Evolutionary conservation across 192 early-diverging fungal genomes (phyloP), one percentile per base, ranked within the genome.

Genomic region (Coemansia sp.): DNA sequence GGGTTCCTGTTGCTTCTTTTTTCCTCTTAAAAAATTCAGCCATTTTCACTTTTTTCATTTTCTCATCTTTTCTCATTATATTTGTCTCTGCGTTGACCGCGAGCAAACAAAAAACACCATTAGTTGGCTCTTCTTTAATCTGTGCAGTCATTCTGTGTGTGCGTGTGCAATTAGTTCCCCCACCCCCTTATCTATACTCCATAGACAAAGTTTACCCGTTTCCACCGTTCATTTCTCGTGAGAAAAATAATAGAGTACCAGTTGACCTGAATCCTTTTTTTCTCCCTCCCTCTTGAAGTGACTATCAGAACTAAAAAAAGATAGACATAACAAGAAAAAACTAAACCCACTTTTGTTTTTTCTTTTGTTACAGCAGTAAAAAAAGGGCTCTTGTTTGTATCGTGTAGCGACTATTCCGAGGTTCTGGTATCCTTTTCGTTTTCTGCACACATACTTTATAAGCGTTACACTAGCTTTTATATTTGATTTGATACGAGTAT

Each of bases 71-170:
- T 63, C 51, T 52, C 8, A 62, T 62, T 57, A 60, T 64, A 61
- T 66, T 83, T 73, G 81, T 65, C 76, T 83, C 76, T 53, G 81
- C 81, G 81, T 83, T 83, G 81, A 83, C 67, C 81, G 81, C 81
- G 76, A 83, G 81, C 81, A 72, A 74, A 74, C 32, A 33, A 69
- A 59, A 28, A 20, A 28, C 39, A 20, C 17, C 59, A 36, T 38
- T 17, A 58, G 20, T 51, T 34, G 43, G 54, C 33, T 51, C 60
- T 51, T 57, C 33, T 64, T 45, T 51, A 41, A 48, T 61, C 22
- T 57, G 22, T 57, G 18, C 51, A 11, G 22, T 37, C 5, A 17
- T 12, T 61, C 48, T 45, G 53, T 55, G 8, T 38, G 53, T 56
- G 41, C 55, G 39, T 58, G 45, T 34, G 28, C 33, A 41, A 67